Evolutionary conservation across 768 basidiomycete genomes (phyloP), one percentile per base, ranked within the genome.

Genomic region (Termitomyces sp.): DNA sequence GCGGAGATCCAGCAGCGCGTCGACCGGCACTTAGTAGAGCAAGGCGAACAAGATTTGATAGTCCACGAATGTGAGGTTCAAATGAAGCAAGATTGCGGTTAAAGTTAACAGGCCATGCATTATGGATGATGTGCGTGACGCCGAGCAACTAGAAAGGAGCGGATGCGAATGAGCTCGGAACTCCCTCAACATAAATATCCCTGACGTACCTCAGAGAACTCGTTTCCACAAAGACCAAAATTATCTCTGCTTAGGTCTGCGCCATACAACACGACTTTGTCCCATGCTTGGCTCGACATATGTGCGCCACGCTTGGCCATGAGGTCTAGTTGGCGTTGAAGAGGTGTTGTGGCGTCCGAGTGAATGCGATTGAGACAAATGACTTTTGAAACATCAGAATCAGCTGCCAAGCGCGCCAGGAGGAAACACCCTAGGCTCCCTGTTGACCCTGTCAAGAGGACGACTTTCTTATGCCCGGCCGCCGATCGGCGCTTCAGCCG

Each of bases 101-200:
- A 54, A 77, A 78, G 47, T 80, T 71, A 43, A 79, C 70, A 1
- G 71, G 73, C 77, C 77, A 79, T 6, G 77, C 77, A 18, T 68
- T 70, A 42, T 73, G 57, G 52, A 66, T 65, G 57, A 73, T 65
- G 43, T 72, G 67, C 0, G 68, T 72, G 12, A 64, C 63, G 7
- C 52, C 40, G 16, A 64, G 58, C 7, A 71, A 56, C 65, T 68
- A 13, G 54, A n/a, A 11, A 22, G 22, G 33, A 15, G 44, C 52
- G n/a, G 32, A 54, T 50, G 53, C 46, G 40, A 25, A 15, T 43
- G 42, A 43, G 23, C 42, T 5, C 25, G 18, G 36, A 45, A 36
- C 31, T 29, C 18, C 18, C n/a, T 36, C 22, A 7, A 36, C 22
- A 42, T n/a, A 16, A 12, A 38, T 45, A 57, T 39, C 13, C 15